phyloP scores from a whole-genome alignment of 176 grass and related monocot species.

The Dactylis glomerata region DNA sequence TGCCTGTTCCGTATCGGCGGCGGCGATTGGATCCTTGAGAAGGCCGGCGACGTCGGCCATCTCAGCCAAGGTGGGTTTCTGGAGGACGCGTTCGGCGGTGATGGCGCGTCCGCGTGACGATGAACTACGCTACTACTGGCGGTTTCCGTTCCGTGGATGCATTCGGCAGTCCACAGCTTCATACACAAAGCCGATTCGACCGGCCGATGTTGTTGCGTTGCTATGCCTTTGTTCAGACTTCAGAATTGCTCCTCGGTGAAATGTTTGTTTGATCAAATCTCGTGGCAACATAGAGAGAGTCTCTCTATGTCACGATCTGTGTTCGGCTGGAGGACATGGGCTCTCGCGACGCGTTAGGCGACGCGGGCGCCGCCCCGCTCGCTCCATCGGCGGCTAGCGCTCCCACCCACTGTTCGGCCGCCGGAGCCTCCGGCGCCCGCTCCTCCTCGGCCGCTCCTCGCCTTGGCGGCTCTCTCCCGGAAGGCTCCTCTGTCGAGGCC shows the following conservation, averaged over 20 bases:
- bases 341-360: too few relatives aligned
- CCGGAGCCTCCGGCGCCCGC: too few relatives aligned
- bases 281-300: neutral
- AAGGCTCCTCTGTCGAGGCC: too few relatives aligned
- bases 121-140: too few relatives aligned
- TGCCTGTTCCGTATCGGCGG: neutral
- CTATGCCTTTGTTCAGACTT: too few relatives aligned
- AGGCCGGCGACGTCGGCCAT: slow-evolving; percentile 44
- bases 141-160: neutral
- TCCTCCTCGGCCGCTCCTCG: too few relatives aligned
- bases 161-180: neutral
- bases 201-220: neutral
- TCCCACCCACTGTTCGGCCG: too few relatives aligned
- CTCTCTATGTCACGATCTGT: too few relatives aligned
- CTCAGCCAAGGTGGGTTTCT: slow-evolving; percentile 32
- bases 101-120: slow-evolving; percentile 39
- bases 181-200: neutral
- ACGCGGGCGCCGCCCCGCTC: too few relatives aligned
- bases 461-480: too few relatives aligned
- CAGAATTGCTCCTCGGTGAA: neutral
- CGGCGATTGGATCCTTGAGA: slow-evolving; percentile 57
- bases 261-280: neutral
- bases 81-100: slow-evolving; percentile 43
- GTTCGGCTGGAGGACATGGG: too few relatives aligned
- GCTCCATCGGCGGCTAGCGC: too few relatives aligned